Conservation (phyloP, 2,329 filamentous ascomycete species). For the Aureobasidium lini region DNA sequence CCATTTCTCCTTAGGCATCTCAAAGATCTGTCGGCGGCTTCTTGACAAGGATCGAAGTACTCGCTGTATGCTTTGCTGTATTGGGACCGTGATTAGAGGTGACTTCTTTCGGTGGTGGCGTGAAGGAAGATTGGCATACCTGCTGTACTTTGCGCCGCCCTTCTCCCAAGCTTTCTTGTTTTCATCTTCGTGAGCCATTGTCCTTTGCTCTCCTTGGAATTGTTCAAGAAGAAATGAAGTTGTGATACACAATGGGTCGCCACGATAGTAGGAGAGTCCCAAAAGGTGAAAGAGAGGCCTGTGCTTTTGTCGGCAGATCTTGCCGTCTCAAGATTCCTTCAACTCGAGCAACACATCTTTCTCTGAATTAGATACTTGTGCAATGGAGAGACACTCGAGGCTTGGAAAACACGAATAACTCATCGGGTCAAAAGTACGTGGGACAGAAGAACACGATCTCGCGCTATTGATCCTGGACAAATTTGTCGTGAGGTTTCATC, state of each 20-base stretch:
- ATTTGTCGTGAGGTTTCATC: background rate
- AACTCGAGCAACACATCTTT: too few relatives aligned
- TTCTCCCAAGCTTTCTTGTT: slow-evolving; percentile 26
- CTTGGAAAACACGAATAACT: too few relatives aligned
- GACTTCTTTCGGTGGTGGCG: background rate
- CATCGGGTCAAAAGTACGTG: too few relatives aligned
- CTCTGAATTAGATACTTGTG: too few relatives aligned
- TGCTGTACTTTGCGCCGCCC: slow-evolving; percentile 33
- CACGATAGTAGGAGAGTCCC: background rate
- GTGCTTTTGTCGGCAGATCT: slow-evolving; percentile 5
- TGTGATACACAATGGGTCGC: background rate
- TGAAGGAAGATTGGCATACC: slow-evolving; percentile 17
- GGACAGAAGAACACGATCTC: too few relatives aligned
- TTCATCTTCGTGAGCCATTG: slow-evolving; percentile 10
- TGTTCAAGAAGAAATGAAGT: background rate
- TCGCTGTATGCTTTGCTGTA: slow-evolving; percentile 78
- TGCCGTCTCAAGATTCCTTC: background rate
- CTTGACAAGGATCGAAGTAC: slow-evolving; percentile 92
- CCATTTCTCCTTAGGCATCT: slow-evolving; percentile 82
- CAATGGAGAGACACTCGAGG: too few relatives aligned
- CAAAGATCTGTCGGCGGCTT: slow-evolving; percentile 77
- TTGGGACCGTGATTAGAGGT: background rate
- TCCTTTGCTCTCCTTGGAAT: background rate
- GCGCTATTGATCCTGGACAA: too few relatives aligned
- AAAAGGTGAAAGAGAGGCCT: background rate